Conservation (phyloP, 2,329 filamentous ascomycete genomes). For the Colletotrichum cuscutae region DNA sequence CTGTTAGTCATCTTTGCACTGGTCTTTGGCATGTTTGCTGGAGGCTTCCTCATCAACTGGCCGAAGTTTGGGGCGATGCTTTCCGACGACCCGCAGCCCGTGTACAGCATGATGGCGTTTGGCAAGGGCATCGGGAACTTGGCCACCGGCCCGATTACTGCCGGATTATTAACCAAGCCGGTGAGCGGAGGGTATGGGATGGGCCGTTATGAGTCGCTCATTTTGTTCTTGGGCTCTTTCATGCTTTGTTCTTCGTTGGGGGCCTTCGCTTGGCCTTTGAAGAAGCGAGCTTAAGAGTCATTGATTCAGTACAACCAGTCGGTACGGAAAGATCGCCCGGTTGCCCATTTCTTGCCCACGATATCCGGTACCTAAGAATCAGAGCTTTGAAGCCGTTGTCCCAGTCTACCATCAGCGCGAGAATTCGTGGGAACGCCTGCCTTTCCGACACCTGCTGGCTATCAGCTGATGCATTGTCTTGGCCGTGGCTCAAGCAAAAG, state of each 20-base stretch:
- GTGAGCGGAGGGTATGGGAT: slow-evolving; percentile 27
- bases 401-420: neutral
- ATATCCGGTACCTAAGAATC: neutral
- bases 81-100: slow-evolving; percentile 41
- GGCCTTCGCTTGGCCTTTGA: slow-evolving; percentile 26
- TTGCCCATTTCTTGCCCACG: too few species aligned
- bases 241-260: slow-evolving; percentile 32
- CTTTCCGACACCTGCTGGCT: too few species aligned
- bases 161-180: slow-evolving; percentile 34
- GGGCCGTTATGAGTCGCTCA: slow-evolving; percentile 25
- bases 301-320: too few species aligned
- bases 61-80: slow-evolving; percentile 41
- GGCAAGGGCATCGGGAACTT: slow-evolving; percentile 44
- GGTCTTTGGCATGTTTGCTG: slow-evolving; percentile 67
- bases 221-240: slow-evolving; percentile 28
- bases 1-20: slow-evolving; percentile 62
- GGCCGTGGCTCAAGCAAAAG: neutral
- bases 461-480: neutral
- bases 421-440: too few species aligned
- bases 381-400: neutral
- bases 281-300: neutral
- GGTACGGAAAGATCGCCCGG: too few species aligned
- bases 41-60: slow-evolving; percentile 44
- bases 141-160: slow-evolving; percentile 40
- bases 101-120: slow-evolving; percentile 43